A percentile compares a stretch with the other conserved stretches of the same genome.
Conservation (phyloP, 768 basidiomycete genomes). For the Calocybe indica region DNA sequence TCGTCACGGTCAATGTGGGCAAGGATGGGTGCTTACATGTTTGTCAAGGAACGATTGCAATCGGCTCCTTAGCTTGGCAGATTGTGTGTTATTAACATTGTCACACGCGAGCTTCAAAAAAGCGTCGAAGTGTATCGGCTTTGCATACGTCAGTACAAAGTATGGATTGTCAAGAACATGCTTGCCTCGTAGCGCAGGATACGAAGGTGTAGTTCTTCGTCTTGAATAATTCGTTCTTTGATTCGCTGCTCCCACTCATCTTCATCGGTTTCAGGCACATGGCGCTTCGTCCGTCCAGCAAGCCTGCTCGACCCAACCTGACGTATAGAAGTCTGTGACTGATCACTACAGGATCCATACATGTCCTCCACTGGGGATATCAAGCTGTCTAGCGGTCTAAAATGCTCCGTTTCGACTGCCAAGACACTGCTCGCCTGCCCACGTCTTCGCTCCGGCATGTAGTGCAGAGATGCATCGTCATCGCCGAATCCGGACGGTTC, state of each 20-base stretch:
- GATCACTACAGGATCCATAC: too few species aligned
- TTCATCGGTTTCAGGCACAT: conserved; percentile 20
- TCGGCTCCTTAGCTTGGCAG: conserved; percentile 28
- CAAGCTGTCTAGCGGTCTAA: too few species aligned
- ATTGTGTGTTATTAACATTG: conserved; percentile 17
- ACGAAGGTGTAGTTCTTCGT: conserved; percentile 44
- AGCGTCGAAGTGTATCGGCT: conserved; percentile 57
- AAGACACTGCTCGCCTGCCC: too few species aligned
- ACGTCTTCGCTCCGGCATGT: too few species aligned
- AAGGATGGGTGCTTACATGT: conserved; percentile 29
- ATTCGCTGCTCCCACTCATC: conserved; percentile 37
- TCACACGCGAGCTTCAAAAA: conserved; percentile 36
- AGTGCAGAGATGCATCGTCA: too few species aligned
- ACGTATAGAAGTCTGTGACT: too few species aligned
- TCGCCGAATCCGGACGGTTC: too few species aligned
- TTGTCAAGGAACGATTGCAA: conserved; percentile 50
- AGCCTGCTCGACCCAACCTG: conserved; percentile 1
- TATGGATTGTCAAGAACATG: not conserved
- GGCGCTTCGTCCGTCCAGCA: conserved; percentile 9
- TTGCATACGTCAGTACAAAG: not conserved
- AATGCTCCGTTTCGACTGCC: too few species aligned
- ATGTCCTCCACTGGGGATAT: too few species aligned
- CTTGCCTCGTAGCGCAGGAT: conserved; percentile 64
- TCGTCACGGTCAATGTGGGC: not conserved
- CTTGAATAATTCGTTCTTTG: conserved; percentile 33